phyloP scores from a whole-genome alignment of 2,329 filamentous ascomycete genomes.

The Penicillium thymicola region DNA sequence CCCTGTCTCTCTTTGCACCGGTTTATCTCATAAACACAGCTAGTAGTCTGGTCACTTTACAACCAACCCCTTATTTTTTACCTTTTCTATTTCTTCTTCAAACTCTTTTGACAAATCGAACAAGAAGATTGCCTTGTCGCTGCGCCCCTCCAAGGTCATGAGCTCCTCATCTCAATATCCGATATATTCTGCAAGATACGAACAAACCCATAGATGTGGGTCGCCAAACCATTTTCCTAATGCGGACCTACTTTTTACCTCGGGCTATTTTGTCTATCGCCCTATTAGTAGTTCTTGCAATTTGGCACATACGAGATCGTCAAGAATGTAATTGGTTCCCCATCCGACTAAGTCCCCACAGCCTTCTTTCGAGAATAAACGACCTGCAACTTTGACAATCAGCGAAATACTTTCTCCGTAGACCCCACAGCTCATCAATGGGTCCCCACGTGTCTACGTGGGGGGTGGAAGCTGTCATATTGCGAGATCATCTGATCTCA shows the following conservation, averaged over 20 bases:
- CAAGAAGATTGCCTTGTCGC: constrained; percentile 78
- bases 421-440: neutral
- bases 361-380: neutral
- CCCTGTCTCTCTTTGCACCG: neutral
- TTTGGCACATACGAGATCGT: neutral
- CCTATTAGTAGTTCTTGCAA: neutral
- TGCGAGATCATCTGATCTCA: neutral
- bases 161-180: too few relatives aligned
- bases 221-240: neutral
- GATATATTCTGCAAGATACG: neutral
- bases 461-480: neutral
- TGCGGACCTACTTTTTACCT: neutral
- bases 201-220: neutral
- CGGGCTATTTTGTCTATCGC: neutral
- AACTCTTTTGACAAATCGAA: constrained; percentile 68
- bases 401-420: neutral
- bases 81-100: neutral
- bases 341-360: neutral
- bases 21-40: neutral
- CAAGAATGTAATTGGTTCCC: neutral
- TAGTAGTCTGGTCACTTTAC: neutral
- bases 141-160: constrained; percentile 81
- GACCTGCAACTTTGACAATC: neutral
- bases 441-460: neutral
- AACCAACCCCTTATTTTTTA: neutral